A percentile compares a stretch with the other conserved stretches of the same genome.
Conservation (phyloP, 257 asterid species). For the Datura wrightii region DNA sequence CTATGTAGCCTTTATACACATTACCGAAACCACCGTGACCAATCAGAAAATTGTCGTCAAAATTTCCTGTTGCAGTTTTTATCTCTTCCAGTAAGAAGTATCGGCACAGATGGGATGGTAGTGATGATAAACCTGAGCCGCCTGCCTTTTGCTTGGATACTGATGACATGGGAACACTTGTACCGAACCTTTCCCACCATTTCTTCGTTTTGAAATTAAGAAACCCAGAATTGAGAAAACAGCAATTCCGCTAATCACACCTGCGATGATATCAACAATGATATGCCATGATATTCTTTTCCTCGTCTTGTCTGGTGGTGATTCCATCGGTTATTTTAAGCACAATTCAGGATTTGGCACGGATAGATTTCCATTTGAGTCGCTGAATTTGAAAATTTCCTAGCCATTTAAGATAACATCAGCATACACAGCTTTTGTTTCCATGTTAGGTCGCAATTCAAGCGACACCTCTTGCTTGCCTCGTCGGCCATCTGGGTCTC, state of each 20-base stretch:
- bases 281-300: neutral
- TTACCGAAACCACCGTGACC: constrained; percentile 69
- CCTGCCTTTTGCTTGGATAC: constrained; percentile 38
- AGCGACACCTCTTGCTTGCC: constrained; percentile 42
- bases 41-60: constrained; percentile 44
- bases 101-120: constrained; percentile 42
- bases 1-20: constrained; percentile 58
- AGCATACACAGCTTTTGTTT: rapidly evolving
- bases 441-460: constrained; percentile 38
- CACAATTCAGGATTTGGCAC: constrained; percentile 43
- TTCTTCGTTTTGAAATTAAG: constrained; percentile 39
- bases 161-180: constrained; percentile 40
- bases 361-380: constrained; percentile 42
- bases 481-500: constrained; percentile 29
- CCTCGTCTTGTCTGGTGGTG: neutral
- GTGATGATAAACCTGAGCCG: constrained; percentile 31
- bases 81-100: constrained; percentile 55
- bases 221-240: constrained; percentile 33
- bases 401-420: constrained; percentile 60
- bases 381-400: constrained; percentile 62
- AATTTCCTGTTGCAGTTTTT: constrained; percentile 48
- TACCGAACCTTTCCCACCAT: constrained; percentile 37
- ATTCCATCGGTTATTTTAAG: neutral
- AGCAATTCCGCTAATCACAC: constrained; percentile 40
- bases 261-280: constrained; percentile 25